phyloP scores from a whole-genome alignment of 169 alveolate genomes.

The Babesia gibsoni region DNA sequence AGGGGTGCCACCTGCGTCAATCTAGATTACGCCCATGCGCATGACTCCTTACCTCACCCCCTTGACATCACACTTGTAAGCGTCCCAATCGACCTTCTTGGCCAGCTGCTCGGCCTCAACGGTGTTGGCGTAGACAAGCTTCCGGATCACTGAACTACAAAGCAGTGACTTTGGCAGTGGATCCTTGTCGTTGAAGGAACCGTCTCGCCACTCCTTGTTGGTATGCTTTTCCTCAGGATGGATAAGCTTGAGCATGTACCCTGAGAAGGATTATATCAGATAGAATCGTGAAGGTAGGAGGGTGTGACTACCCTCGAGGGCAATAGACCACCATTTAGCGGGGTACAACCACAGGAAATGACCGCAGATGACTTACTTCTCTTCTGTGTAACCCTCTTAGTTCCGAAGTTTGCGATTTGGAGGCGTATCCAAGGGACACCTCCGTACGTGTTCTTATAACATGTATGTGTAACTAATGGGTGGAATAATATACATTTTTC shows the following conservation, averaged over 20 bases:
- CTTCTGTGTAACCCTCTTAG: slow-evolving; percentile 61
- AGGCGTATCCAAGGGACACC: neutral
- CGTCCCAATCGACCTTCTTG: slow-evolving; percentile 78
- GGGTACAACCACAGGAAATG: too few relatives aligned
- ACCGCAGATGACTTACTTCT: slow-evolving; percentile 50
- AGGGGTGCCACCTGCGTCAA: slow-evolving; percentile 81
- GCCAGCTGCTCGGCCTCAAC: slow-evolving; percentile 76
- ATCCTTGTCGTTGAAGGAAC: slow-evolving; percentile 22
- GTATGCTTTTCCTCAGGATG: slow-evolving; percentile 61
- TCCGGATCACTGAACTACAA: slow-evolving; percentile 74
- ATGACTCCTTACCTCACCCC: slow-evolving; percentile 75
- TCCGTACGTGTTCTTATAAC: neutral
- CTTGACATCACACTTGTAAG: slow-evolving; percentile 75
- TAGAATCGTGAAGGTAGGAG: neutral
- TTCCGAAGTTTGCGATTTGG: slow-evolving; percentile 40
- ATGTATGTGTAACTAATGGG: neutral
- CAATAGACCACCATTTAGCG: too few relatives aligned
- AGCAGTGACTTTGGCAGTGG: slow-evolving; percentile 79
- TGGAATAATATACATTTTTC: neutral
- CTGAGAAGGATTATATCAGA: too few relatives aligned
- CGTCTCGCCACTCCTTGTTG: slow-evolving; percentile 30
- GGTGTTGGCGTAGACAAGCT: slow-evolving; percentile 74
- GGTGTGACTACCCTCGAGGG: neutral
- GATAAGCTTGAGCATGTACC: slow-evolving; percentile 48
- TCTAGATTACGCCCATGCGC: too few relatives aligned